Evolutionary conservation across 73 alveolate genomes (phyloP).

Genomic region (Tetrahymena thermophila): DNA sequence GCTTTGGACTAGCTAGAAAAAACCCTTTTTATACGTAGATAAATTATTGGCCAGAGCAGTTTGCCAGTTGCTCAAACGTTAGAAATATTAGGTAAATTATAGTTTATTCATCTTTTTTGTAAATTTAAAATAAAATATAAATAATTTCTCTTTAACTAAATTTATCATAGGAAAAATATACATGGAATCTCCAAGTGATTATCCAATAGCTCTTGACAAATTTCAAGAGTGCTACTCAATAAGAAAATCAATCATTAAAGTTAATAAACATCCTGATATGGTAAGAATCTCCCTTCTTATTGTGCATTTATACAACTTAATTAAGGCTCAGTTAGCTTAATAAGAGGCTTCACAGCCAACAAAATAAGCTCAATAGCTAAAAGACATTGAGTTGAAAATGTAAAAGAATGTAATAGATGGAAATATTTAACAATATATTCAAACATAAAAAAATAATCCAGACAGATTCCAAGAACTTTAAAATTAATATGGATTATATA

Average conservation of each 20-base stretch:
- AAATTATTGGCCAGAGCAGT: neutral
- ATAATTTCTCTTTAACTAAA: too few relatives aligned
- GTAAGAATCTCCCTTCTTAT: neutral
- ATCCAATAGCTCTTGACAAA: neutral
- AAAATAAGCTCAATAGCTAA: neutral
- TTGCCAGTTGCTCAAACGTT: neutral
- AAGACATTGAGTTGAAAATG: neutral
- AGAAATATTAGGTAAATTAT: neutral
- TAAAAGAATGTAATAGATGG: neutral
- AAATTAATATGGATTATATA: neutral
- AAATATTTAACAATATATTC: neutral
- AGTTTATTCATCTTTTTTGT: too few relatives aligned
- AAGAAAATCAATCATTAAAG: neutral
- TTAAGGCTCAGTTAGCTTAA: neutral
- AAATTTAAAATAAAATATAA: too few relatives aligned
- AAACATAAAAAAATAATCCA: neutral
- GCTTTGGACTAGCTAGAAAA: neutral
- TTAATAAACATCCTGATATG: neutral
- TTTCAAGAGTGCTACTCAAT: neutral
- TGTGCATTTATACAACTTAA: neutral
- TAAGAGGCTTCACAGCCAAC: neutral
- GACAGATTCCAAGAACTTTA: neutral
- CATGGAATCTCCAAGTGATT: neutral
- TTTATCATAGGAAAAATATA: neutral
- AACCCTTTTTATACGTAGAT: neutral